Evolutionary conservation across 2,329 filamentous ascomycete species (phyloP).

Genomic region (Berkeleyomyces rouxiae): DNA sequence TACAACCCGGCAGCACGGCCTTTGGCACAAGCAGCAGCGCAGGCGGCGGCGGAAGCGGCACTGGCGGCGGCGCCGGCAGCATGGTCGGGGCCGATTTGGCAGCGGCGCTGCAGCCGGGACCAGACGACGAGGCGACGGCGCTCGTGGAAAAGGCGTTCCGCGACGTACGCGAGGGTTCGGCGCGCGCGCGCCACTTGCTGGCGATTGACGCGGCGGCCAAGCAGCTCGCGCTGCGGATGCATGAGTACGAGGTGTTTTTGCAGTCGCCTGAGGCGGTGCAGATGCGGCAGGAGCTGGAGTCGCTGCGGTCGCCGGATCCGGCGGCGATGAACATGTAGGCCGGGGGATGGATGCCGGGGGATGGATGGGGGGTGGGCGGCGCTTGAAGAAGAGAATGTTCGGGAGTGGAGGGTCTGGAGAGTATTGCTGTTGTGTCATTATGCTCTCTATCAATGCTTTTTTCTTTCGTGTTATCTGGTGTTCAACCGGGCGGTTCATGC

Average conservation of each 20-base stretch:
- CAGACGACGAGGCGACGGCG: constrained; percentile 23
- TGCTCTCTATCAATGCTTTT: no score
- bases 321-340: constrained; percentile 1
- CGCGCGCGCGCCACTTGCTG: constrained; percentile 29
- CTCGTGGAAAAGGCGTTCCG: constrained; percentile 31
- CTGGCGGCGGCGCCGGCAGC: background rate
- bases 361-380: no score
- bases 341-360: no score
- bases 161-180: constrained; percentile 28
- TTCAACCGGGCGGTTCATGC: no score
- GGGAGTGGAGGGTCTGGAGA: no score
- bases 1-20: background rate
- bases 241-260: constrained; percentile 32
- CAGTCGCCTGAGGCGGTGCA: constrained; percentile 15
- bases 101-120: constrained; percentile 18
- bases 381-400: background rate
- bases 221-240: constrained; percentile 36
- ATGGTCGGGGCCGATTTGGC: background rate
- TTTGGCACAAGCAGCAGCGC: background rate
- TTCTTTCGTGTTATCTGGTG: no score
- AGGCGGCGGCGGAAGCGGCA: background rate
- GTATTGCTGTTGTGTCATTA: no score
- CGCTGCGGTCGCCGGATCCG: background rate
- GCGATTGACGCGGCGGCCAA: constrained; percentile 37
- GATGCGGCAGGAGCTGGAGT: constrained; percentile 2